Percentiles rank a stretch among this genome's conserved stretches.
Evolutionary conservation across 257 asterid genomes (phyloP).

Genomic region (Striga asiatica): DNA sequence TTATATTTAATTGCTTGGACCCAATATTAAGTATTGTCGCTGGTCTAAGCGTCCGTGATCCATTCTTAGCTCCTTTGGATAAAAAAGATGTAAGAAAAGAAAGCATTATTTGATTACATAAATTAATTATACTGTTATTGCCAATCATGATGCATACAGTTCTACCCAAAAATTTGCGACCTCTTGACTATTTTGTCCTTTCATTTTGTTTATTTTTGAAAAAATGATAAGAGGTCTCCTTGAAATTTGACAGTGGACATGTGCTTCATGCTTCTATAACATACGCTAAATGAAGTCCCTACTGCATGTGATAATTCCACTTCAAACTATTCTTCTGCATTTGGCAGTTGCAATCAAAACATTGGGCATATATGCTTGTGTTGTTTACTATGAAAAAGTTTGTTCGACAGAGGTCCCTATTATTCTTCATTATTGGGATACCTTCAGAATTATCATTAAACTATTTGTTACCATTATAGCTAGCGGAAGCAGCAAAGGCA

Average conservation of each 20-base stretch:
- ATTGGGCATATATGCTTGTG: too few relatives aligned
- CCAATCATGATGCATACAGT: not conserved
- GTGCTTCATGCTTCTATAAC: too few relatives aligned
- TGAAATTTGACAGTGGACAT: too few relatives aligned
- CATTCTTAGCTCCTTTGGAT: slow-evolving; percentile 82
- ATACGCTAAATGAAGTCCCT: not conserved
- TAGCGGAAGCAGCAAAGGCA: slow-evolving; percentile 97
- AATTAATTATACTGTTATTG: not conserved
- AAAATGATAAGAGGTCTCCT: too few relatives aligned
- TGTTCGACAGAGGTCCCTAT: slow-evolving; percentile 4
- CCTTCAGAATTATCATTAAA: slow-evolving; percentile 7
- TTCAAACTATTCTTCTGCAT: not conserved
- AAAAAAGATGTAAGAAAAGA: slow-evolving; percentile 76
- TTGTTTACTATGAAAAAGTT: slow-evolving; percentile 5
- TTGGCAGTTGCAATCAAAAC: not conserved
- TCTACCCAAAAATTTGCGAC: too few relatives aligned
- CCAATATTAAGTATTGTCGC: slow-evolving; percentile 87
- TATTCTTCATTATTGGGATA: not conserved
- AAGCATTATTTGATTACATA: slow-evolving; percentile 4
- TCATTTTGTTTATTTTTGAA: too few relatives aligned
- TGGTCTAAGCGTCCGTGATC: slow-evolving; percentile 90
- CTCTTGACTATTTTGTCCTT: too few relatives aligned
- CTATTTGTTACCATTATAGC: slow-evolving; percentile 30
- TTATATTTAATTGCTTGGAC: slow-evolving; percentile 78
- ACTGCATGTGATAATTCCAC: not conserved